A percentile compares a stretch with the other conserved stretches of the same genome.
Conservation (phyloP, 164 flowering plant genomes). For the Piper betle region DNA sequence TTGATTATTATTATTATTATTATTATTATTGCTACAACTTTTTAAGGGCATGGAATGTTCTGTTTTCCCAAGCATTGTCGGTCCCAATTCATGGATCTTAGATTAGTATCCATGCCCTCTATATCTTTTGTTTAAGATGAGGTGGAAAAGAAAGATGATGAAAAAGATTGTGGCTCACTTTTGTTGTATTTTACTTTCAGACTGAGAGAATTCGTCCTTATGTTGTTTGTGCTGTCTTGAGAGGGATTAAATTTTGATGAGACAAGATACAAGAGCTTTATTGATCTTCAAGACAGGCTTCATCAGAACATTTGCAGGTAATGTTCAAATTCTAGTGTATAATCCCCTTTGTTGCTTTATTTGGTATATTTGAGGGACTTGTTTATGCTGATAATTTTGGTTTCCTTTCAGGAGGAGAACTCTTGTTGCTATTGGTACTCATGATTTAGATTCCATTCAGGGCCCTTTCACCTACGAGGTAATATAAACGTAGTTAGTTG, state of each 20-base stretch:
- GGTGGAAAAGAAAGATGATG: background rate
- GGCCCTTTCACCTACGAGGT: constrained; percentile 99
- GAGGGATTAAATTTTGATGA: constrained; percentile 81
- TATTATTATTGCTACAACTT: too few relatives aligned
- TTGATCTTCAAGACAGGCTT: constrained; percentile 94
- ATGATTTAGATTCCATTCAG: constrained; percentile 82
- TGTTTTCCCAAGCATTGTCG: too few relatives aligned
- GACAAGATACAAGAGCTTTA: constrained; percentile 81
- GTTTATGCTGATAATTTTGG: background rate
- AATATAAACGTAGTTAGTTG: background rate
- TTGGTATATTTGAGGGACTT: background rate
- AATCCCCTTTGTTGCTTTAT: background rate
- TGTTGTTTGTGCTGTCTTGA: constrained; percentile 92
- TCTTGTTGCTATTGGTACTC: constrained; percentile 95
- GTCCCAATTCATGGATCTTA: too few relatives aligned
- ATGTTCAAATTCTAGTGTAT: background rate
- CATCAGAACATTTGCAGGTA: constrained; percentile 98
- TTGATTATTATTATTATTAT: background rate
- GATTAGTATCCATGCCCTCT: background rate
- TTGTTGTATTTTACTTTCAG: constrained; percentile 21
- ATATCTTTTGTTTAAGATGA: too few relatives aligned
- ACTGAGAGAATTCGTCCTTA: constrained; percentile 66
- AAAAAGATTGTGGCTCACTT: background rate
- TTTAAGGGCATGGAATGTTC: too few relatives aligned
- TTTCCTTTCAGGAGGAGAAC: constrained; percentile 55